These are phyloP conservation scores for Gynostemma pentaphyllum DNA, from an alignment of 306 rosid species.

Conservation along the genomic window DNA sequence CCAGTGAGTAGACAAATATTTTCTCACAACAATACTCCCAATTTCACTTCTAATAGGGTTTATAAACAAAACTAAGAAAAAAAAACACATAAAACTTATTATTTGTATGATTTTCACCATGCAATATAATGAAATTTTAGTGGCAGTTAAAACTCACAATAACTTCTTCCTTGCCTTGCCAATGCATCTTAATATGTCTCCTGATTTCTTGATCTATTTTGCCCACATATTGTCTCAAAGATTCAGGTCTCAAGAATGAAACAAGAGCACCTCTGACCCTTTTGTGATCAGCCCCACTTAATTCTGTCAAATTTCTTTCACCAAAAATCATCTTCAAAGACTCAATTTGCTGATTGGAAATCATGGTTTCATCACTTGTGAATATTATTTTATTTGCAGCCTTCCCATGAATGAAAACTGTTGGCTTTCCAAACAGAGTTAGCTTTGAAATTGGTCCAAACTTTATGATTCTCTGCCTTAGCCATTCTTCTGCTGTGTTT, in stretches of 20 bases:
- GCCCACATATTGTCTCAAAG: conserved; percentile 42
- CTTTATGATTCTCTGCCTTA: conserved; percentile 31
- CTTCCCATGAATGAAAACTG: conserved; percentile 52
- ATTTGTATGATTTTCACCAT: too few species aligned
- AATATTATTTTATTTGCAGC: conserved; percentile 64
- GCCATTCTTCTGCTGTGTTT: conserved; percentile 61
- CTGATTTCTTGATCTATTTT: conserved; percentile 52
- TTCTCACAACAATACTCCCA: too few species aligned
- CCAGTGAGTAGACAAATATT: too few species aligned
- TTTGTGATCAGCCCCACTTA: conserved; percentile 48
- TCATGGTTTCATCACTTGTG: conserved; percentile 4
- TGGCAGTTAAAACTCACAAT: neutral
- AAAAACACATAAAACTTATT: neutral
- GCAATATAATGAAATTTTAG: neutral
- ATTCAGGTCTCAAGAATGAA: conserved; percentile 62
- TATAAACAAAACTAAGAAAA: too few species aligned
- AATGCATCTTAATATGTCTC: conserved; percentile 45
- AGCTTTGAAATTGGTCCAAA: conserved; percentile 70
- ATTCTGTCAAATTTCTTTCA: conserved; percentile 35
- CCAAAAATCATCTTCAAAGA: conserved; percentile 44
- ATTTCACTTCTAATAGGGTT: too few species aligned
- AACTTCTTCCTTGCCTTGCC: conserved; percentile 51
- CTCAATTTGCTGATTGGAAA: conserved; percentile 31
- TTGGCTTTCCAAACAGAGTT: conserved; percentile 59
- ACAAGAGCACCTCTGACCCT: conserved; percentile 51